Conservation (phyloP, 345 rosid species). For the Physaria fendleri region DNA sequence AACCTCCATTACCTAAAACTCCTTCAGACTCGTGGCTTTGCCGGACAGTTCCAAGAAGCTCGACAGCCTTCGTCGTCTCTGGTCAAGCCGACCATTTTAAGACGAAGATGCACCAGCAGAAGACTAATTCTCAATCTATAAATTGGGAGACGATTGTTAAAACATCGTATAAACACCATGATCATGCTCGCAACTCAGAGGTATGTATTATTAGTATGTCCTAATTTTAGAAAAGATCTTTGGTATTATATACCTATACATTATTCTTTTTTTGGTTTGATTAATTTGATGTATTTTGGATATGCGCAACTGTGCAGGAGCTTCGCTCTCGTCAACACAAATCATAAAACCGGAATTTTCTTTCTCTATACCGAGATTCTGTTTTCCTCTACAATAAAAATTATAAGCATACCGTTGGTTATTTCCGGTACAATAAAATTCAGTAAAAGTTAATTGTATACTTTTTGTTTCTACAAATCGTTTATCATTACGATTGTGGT, state of each 20-base stretch:
- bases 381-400: conserved; percentile 11
- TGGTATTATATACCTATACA: too few relatives aligned
- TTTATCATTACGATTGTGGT: not conserved
- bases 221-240: not conserved
- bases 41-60: conserved; percentile 53
- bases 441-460: too few relatives aligned
- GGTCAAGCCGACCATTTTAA: conserved; percentile 14
- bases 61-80: conserved; percentile 23
- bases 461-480: not conserved
- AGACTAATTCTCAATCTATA: conserved; percentile 22
- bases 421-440: not conserved
- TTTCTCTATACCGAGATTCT: not conserved
- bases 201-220: conserved; percentile 22
- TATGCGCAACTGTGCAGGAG: conserved; percentile 7
- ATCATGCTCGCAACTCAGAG: conserved; percentile 75
- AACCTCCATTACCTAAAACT: conserved; percentile 64
- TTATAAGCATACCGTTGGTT: not conserved
- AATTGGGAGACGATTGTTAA: conserved; percentile 97
- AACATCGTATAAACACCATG: conserved; percentile 60
- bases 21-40: conserved; percentile 97
- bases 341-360: conserved; percentile 8
- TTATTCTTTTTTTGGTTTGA: not conserved
- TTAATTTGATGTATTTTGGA: not conserved
- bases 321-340: conserved; percentile 20
- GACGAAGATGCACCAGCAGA: conserved; percentile 33